These are phyloP conservation scores for Trypanosoma grayi DNA, from an alignment of 208 protist genomes.

Conservation along the genomic window DNA sequence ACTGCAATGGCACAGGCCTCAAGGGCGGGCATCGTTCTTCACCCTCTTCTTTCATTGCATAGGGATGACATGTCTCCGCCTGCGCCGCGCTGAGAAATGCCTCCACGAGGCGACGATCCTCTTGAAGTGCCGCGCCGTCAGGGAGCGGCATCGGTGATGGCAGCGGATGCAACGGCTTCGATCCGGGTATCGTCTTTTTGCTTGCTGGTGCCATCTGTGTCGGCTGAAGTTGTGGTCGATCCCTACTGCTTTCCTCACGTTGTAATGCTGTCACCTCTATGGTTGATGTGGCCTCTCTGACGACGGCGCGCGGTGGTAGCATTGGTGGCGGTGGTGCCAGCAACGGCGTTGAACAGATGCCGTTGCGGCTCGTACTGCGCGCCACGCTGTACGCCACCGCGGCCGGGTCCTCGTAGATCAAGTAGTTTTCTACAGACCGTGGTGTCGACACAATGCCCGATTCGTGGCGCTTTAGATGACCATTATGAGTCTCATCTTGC, in stretches of 20 bases:
- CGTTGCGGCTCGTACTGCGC: conserved; percentile 3
- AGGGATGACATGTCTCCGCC: conserved; percentile 1
- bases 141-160: background rate
- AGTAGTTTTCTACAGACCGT: conserved; percentile 8
- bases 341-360: background rate
- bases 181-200: too few relatives aligned
- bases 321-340: background rate
- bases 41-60: background rate
- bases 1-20: background rate
- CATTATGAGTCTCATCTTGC: conserved; percentile 31
- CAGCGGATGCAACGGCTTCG: background rate
- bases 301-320: too few relatives aligned
- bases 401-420: background rate
- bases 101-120: background rate
- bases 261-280: too few relatives aligned
- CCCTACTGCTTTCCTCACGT: too few relatives aligned
- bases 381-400: background rate
- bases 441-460: conserved; percentile 23
- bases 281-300: too few relatives aligned
- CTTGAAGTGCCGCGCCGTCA: background rate
- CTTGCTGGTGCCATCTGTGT: too few relatives aligned
- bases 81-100: background rate
- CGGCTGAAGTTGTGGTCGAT: too few relatives aligned
- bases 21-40: background rate
- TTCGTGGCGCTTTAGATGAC: conserved; percentile 7